A percentile compares a stretch with the other conserved stretches of the same genome.
Evolutionary conservation across 345 rosid species (phyloP).

Genomic region (Gossypium herbaceum): DNA sequence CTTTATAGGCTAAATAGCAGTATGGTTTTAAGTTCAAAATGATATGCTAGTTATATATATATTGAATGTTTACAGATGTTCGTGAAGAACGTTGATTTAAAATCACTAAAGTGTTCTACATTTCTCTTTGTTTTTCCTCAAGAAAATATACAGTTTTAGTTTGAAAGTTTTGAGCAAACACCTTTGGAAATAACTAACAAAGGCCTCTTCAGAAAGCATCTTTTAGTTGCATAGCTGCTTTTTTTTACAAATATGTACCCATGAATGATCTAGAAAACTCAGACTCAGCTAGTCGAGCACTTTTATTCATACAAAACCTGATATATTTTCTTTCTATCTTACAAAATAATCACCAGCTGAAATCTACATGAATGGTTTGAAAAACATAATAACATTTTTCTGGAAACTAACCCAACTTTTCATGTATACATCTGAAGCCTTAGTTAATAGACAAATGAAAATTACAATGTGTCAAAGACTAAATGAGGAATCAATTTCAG

Average conservation of each 20-base stretch:
- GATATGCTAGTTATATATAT: background rate
- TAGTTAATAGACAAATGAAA: background rate
- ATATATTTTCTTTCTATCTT: background rate
- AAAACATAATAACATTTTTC: background rate
- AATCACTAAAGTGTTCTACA: background rate
- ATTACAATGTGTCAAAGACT: slow-evolving; percentile 1
- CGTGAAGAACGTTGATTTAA: background rate
- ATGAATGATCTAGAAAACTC: background rate
- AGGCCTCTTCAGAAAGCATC: background rate
- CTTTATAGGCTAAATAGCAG: background rate
- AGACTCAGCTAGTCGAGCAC: background rate
- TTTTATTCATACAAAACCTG: background rate
- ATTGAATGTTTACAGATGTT: background rate
- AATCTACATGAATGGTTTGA: background rate
- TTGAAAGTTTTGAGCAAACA: background rate
- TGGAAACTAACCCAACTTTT: background rate
- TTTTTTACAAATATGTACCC: background rate
- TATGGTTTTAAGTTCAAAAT: background rate
- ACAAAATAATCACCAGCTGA: background rate
- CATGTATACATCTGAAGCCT: background rate
- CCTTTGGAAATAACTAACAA: background rate
- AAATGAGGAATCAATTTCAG: background rate
- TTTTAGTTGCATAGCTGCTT: background rate
- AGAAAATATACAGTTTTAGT: background rate
- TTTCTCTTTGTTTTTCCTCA: background rate